phyloP scores from a whole-genome alignment of 805 yeast genomes.

The Candida ascalaphidarum region DNA sequence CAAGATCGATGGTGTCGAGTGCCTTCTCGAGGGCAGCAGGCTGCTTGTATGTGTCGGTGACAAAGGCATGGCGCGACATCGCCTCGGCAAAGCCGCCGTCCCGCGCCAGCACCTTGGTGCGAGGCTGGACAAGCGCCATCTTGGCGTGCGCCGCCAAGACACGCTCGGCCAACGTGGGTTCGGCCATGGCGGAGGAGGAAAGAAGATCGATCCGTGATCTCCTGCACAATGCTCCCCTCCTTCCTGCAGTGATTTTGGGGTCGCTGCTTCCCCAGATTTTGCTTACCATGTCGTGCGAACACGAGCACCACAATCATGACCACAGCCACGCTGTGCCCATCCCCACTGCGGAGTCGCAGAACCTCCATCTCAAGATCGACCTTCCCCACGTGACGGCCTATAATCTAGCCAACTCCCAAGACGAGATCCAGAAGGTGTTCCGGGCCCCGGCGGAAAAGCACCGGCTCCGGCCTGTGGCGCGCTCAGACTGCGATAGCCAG shows the following conservation, averaged over 20 bases:
- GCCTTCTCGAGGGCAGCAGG: conserved; percentile 41
- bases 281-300: conserved; percentile 26
- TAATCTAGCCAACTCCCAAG: conserved; percentile 48
- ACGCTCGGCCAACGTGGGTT: no score
- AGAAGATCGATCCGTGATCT: no score
- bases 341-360: conserved; percentile 62
- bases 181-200: no score
- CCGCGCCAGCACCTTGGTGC: no score
- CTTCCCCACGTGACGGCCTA: conserved; percentile 52
- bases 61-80: no score
- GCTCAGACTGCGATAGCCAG: conserved; percentile 79
- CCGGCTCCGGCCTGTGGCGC: conserved; percentile 36
- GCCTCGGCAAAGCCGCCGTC: no score
- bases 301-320: conserved; percentile 24
- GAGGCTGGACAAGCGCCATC: no score
- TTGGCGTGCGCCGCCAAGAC: no score
- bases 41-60: no score
- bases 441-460: conserved; percentile 43
- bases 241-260: no score
- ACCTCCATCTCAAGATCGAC: conserved; percentile 56
- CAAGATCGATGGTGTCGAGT: conserved; percentile 55
- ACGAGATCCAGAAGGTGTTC: conserved; percentile 45
- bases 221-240: no score
- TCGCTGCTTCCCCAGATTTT: no score
- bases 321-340: conserved; percentile 48